These are phyloP conservation scores for Plasmodium gallinaceum DNA, from an alignment of 169 alveolate species.

Conservation along the genomic window DNA sequence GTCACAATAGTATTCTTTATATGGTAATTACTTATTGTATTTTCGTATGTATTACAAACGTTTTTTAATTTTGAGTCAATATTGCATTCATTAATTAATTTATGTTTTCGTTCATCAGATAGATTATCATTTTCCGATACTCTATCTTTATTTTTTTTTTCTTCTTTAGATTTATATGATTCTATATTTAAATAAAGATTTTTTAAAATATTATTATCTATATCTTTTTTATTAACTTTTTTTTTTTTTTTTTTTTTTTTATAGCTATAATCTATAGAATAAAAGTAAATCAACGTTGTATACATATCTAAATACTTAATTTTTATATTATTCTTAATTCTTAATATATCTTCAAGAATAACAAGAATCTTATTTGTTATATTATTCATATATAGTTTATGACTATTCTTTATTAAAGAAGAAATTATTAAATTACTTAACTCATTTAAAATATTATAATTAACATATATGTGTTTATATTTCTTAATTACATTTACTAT, in stretches of 20 bases:
- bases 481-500: constrained; percentile 44
- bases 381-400: neutral
- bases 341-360: constrained; percentile 40
- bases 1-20: too few species aligned
- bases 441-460: constrained; percentile 11
- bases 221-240: neutral
- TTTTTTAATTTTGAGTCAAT: too few species aligned
- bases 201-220: constrained; percentile 13
- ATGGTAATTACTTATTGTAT: too few species aligned
- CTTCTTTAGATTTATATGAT: neutral
- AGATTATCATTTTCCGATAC: neutral
- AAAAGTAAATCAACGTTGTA: constrained; percentile 6
- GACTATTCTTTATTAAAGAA: constrained; percentile 1
- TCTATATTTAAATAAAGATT: constrained; percentile 15
- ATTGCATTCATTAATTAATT: too few species aligned
- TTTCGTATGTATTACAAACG: too few species aligned
- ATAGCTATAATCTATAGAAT: neutral
- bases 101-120: too few species aligned
- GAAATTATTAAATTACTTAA: constrained; percentile 37
- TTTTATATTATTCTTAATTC: constrained; percentile 37
- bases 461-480: constrained; percentile 22
- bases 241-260: constrained; percentile 15
- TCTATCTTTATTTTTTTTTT: constrained; percentile 2
- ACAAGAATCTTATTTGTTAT: constrained; percentile 20
- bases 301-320: constrained; percentile 51